A percentile compares a stretch with the other conserved stretches of the same genome.
Conservation (phyloP, 345 rosid species). For the Syzygium aromaticum region DNA sequence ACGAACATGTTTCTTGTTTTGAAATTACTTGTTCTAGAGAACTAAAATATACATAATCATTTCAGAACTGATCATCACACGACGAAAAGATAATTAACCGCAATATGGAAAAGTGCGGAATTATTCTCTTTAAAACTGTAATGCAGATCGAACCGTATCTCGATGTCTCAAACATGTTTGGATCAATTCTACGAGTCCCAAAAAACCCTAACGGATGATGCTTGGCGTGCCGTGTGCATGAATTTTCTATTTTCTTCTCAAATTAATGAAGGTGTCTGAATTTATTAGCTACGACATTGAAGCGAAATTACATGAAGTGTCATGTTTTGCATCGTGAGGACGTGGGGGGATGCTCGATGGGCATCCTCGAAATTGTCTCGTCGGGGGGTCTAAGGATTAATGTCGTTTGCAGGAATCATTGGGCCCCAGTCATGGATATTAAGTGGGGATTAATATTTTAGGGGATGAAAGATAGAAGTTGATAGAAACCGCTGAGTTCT, state of each 20-base stretch:
- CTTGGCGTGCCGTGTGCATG: not conserved
- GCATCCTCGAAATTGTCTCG: not conserved
- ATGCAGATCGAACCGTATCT: not conserved
- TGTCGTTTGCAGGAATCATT: not conserved
- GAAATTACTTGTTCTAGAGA: not conserved
- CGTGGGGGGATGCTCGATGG: not conserved
- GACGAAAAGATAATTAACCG: not conserved
- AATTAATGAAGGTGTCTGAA: not conserved
- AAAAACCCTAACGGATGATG: not conserved
- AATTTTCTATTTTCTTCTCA: not conserved
- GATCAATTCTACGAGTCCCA: not conserved
- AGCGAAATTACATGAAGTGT: not conserved
- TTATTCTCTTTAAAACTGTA: not conserved
- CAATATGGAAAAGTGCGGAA: not conserved
- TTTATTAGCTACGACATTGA: not conserved
- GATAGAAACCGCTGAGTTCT: not conserved
- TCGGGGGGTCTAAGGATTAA: not conserved
- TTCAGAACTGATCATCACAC: not conserved
- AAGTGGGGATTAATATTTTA: not conserved
- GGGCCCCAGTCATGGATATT: not conserved
- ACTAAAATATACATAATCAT: not conserved
- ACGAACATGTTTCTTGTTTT: fast-evolving
- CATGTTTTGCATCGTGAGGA: not conserved
- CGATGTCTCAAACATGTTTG: not conserved
- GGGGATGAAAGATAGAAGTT: not conserved